Conservation (phyloP, 2,329 filamentous ascomycete species). For the Pseudocercospora crystallina region DNA sequence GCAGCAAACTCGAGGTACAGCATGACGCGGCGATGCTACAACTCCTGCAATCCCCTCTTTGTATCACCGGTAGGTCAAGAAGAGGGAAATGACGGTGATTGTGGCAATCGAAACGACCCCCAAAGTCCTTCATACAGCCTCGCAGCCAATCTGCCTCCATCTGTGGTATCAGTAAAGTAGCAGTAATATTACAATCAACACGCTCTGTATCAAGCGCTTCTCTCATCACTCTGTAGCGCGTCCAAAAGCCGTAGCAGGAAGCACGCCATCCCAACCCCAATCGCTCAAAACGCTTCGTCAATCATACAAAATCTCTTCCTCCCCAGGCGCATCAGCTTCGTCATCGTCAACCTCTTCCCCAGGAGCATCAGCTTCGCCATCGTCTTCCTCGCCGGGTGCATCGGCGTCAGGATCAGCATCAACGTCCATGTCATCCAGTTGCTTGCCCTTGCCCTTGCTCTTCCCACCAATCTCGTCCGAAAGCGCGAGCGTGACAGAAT, state of each 20-base stretch:
- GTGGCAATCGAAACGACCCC: neutral
- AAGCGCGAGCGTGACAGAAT: slow-evolving; percentile 31
- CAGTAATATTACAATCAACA: too few relatives aligned
- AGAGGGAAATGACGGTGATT: neutral
- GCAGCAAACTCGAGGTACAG: too few relatives aligned
- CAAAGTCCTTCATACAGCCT: neutral
- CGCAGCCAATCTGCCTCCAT: too few relatives aligned
- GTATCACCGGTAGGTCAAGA: neutral
- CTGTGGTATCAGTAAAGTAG: too few relatives aligned
- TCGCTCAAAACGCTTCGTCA: slow-evolving; percentile 8
- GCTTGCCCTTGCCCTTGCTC: slow-evolving; percentile 32
- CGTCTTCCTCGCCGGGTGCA: slow-evolving; percentile 25
- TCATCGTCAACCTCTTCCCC: slow-evolving; percentile 29
- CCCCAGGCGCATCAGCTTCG: slow-evolving; percentile 26
- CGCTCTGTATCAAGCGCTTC: too few relatives aligned
- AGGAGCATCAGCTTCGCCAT: slow-evolving; percentile 23
- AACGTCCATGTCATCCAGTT: slow-evolving; percentile 23
- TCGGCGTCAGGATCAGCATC: slow-evolving; percentile 25
- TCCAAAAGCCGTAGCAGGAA: too few relatives aligned
- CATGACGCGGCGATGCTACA: too few relatives aligned
- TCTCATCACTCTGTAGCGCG: too few relatives aligned
- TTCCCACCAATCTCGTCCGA: slow-evolving; percentile 17
- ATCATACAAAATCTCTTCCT: slow-evolving; percentile 32
- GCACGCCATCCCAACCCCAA: too few relatives aligned
- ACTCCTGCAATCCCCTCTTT: too few relatives aligned